Base-by-base conservation (phyloP, 345 rosid species). In the Nasturtium officinale region DNA sequence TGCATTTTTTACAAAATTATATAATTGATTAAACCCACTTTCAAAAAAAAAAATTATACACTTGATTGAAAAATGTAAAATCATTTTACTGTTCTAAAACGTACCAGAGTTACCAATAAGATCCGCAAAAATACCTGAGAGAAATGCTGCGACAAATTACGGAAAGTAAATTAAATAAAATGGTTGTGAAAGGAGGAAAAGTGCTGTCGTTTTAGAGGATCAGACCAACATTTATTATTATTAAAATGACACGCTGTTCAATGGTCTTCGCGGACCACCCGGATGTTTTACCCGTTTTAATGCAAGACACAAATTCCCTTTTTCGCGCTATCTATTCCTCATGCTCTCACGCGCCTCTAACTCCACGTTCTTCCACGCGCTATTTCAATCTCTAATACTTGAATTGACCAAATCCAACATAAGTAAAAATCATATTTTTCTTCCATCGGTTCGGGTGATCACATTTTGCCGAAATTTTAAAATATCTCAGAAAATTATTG, bases 181-280 rank as follows among this genome's bases (percentile, higher is more conserved):
- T 16, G 11, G 18, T 7, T 45, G 63, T 47, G 50, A 74, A 54
- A 65, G 43, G 35, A 46, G 73, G 28, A 42, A 25, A 55, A 55
- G 52, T 75, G 67, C 3, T 60, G 78, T 71, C 38, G 68, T 67
- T 72, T 74, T 67, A 69, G 65, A 65, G 77, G 12, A 59, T 47
- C 11, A 35, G 47, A 5, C 35, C 12, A 59, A 40, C 28, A 18
- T 10, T 9, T 6, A n/a, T 9, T 20, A 38, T 45, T 42, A 45
- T 2, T 3, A 17, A 63, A 21, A 42, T 65, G 79, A 78, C 89
- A 78, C 82, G 81, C 58, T 62, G 75, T 70, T 72, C 82, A 71
- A 80, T 84, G 77, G 16, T 40, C 64, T 69, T 45, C 52, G 69
- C 88, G 74, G 72, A 74, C 75, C 72, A 77, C 82, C 77, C 69